Evolutionary conservation across 2,329 filamentous ascomycete genomes (phyloP).

Genomic region (Ilyonectria robusta): DNA sequence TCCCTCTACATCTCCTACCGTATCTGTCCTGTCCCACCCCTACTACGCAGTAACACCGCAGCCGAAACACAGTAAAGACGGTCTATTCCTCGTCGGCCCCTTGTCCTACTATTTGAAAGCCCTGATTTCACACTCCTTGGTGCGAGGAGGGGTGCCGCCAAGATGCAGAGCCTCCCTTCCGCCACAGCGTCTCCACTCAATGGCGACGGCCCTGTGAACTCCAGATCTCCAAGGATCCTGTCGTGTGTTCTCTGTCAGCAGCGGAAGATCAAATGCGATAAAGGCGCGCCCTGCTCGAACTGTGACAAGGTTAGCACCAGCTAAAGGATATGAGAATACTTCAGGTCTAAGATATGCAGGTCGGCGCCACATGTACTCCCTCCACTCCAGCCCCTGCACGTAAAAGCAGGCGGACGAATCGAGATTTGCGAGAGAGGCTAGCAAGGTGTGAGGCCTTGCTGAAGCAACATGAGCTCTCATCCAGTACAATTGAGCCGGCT

Average conservation of each 20-base stretch:
- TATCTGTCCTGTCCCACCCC: background rate
- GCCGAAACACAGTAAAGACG: background rate
- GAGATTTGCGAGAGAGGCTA: slow-evolving; percentile 47
- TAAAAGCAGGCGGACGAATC: slow-evolving; percentile 48
- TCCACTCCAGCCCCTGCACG: slow-evolving; percentile 48
- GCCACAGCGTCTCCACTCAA: slow-evolving; percentile 9
- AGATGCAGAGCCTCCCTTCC: background rate
- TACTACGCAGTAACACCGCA: background rate
- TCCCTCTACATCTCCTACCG: background rate
- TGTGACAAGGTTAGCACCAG: slow-evolving; percentile 26
- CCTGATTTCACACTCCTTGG: background rate
- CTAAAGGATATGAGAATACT: background rate
- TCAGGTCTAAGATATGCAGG: slow-evolving; percentile 12
- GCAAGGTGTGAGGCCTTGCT: slow-evolving; percentile 43
- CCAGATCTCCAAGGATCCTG: slow-evolving; percentile 18
- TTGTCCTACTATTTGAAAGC: background rate
- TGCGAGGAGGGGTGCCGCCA: background rate
- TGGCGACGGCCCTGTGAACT: slow-evolving; percentile 5
- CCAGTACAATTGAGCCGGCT: background rate
- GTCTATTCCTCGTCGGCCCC: background rate
- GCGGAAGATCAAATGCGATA: slow-evolving; percentile 21
- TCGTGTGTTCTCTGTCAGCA: slow-evolving; percentile 27
- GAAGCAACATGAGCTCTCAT: slow-evolving; percentile 29
- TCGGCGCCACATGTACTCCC: slow-evolving; percentile 40
- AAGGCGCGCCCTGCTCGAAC: slow-evolving; percentile 25